phyloP scores from a whole-genome alignment of 768 basidiomycete genomes.

The Panus rudis region DNA sequence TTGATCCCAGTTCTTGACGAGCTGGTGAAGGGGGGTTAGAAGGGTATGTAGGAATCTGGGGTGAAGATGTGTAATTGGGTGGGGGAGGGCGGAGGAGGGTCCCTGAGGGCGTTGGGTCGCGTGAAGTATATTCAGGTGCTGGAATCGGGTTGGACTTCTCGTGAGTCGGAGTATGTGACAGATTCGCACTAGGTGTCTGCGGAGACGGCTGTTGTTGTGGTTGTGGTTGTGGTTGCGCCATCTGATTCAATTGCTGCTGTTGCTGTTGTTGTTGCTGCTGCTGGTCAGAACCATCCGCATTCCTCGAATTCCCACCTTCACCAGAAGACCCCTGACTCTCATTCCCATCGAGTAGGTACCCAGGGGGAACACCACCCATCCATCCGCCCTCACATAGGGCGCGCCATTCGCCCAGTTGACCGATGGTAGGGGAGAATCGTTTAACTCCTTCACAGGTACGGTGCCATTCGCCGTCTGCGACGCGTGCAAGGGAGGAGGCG shows the following conservation, averaged over 20 bases:
- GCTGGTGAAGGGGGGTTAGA: too few relatives aligned
- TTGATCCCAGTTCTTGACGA: too few relatives aligned
- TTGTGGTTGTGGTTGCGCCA: neutral
- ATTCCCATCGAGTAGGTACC: constrained; percentile 26
- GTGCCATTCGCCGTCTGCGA: constrained; percentile 78
- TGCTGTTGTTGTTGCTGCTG: too few relatives aligned
- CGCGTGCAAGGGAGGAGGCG: constrained; percentile 56
- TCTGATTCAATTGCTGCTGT: too few relatives aligned
- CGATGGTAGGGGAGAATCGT: constrained; percentile 57
- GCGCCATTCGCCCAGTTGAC: constrained; percentile 66
- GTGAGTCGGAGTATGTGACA: neutral
- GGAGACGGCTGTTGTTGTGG: neutral
- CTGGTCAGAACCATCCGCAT: too few relatives aligned
- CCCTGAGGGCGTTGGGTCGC: constrained; percentile 2
- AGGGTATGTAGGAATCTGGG: too few relatives aligned
- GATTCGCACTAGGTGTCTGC: neutral
- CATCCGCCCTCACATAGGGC: constrained; percentile 73
- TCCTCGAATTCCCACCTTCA: too few relatives aligned
- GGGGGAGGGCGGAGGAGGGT: neutral
- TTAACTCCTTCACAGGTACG: constrained; percentile 68
- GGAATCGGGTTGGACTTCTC: constrained; percentile 9
- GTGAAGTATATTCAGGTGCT: constrained; percentile 14
- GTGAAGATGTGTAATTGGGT: too few relatives aligned
- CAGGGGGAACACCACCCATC: constrained; percentile 42
- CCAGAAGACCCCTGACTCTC: too few relatives aligned